Conservation (phyloP, 345 rosid genomes). For the Pistacia integerrima region DNA sequence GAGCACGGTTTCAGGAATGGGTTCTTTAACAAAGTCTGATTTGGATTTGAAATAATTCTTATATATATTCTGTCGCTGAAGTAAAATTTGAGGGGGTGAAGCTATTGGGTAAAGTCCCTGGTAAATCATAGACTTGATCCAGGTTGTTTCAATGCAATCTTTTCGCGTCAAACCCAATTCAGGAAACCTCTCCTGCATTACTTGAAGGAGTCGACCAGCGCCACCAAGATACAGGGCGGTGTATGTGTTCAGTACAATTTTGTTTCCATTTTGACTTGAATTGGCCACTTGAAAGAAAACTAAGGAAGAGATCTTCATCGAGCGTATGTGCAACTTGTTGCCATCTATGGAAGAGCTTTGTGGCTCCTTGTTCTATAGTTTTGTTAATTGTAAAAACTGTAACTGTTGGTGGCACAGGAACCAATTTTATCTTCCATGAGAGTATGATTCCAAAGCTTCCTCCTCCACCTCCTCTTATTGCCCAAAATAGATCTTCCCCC, state of each 20-base stretch:
- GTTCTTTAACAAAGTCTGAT: constrained; percentile 52
- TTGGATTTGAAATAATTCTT: constrained; percentile 59
- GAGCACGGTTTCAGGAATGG: constrained; percentile 35
- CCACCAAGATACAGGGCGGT: constrained; percentile 29
- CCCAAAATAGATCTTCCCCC: constrained; percentile 19
- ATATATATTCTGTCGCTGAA: constrained; percentile 47
- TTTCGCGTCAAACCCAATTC: constrained; percentile 34
- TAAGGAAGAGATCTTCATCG: background rate
- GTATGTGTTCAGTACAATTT: constrained; percentile 23
- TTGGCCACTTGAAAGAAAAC: constrained; percentile 13
- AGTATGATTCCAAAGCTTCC: background rate
- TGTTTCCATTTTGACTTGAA: background rate
- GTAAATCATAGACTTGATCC: constrained; percentile 37
- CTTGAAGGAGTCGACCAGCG: constrained; percentile 13
- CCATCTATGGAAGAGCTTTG: constrained; percentile 17
- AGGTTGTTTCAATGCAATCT: constrained; percentile 32
- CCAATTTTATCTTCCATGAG: constrained; percentile 1
- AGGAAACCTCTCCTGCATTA: constrained; percentile 32
- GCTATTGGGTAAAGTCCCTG: constrained; percentile 31
- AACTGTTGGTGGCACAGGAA: background rate
- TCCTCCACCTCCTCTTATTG: constrained; percentile 9
- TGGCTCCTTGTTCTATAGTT: constrained; percentile 19
- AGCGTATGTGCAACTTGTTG: background rate
- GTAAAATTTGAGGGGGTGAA: constrained; percentile 48
- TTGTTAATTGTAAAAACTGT: constrained; percentile 33